A percentile compares a stretch with the other conserved stretches of the same genome.
Conservation (phyloP, 768 basidiomycete genomes). For the Phlebiopsis flavidoalba region DNA sequence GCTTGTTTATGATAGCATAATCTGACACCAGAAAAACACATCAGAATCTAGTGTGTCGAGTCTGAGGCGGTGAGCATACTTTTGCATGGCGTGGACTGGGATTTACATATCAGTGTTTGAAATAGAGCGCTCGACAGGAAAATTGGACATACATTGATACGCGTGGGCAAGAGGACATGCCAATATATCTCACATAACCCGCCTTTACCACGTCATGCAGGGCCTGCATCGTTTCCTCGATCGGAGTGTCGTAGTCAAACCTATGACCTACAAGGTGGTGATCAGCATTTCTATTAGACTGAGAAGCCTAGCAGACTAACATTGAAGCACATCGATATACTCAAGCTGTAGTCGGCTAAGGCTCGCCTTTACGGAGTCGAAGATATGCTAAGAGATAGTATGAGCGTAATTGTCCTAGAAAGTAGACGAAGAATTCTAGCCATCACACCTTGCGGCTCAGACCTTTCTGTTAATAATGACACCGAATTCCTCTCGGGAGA, state of each 20-base stretch:
- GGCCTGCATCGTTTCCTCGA: constrained; percentile 42
- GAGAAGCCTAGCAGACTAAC: constrained; percentile 27
- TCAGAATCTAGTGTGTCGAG: neutral
- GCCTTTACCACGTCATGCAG: constrained; percentile 42
- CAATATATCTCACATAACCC: constrained; percentile 39
- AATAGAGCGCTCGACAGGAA: neutral
- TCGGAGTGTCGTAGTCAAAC: constrained; percentile 34
- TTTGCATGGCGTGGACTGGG: constrained; percentile 32
- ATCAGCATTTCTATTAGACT: too few relatives aligned
- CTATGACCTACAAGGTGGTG: constrained; percentile 19
- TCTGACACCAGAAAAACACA: neutral
- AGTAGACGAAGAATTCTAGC: constrained; percentile 21
- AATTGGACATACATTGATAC: constrained; percentile 25
- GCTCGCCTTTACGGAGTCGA: constrained; percentile 60
- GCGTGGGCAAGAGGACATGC: constrained; percentile 34
- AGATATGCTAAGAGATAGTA: constrained; percentile 47
- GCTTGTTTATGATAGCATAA: constrained; percentile 23
- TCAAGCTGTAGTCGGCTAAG: constrained; percentile 70
- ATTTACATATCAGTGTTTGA: neutral
- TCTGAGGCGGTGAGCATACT: constrained; percentile 12
- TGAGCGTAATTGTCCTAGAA: neutral
- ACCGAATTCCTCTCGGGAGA: constrained; percentile 22
- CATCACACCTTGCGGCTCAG: constrained; percentile 31
- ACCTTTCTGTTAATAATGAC: constrained; percentile 33
- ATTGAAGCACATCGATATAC: constrained; percentile 74